These are phyloP conservation scores for Ensete glaucum DNA, from an alignment of 176 grass and related monocot species.

Conservation along the genomic window DNA sequence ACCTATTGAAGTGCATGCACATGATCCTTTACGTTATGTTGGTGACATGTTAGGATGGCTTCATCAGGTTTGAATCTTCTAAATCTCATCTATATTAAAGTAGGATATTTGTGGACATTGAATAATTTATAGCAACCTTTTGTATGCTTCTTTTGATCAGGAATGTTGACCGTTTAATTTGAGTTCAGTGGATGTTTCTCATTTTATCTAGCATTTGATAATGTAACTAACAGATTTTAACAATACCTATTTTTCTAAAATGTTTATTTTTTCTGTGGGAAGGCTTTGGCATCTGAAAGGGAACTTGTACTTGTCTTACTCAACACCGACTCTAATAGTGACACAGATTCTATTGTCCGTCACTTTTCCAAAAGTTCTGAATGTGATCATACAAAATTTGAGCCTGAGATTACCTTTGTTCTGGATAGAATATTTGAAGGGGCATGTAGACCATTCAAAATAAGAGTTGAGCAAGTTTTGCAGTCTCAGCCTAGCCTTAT, in stretches of 20 bases:
- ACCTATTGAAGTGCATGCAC: slow-evolving; percentile 99
- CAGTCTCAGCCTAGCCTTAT: slow-evolving; percentile 86
- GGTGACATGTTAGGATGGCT: slow-evolving; percentile 98
- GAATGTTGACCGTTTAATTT: background rate
- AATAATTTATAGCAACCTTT: too few relatives aligned
- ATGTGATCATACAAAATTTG: slow-evolving; percentile 48
- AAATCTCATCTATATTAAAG: slow-evolving; percentile 14
- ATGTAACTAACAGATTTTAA: slow-evolving; percentile 16
- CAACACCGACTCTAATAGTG: slow-evolving; percentile 58
- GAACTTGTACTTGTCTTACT: slow-evolving; percentile 76
- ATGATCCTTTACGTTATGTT: slow-evolving; percentile 94
- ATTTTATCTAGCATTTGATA: background rate
- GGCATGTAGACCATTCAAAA: slow-evolving; percentile 93
- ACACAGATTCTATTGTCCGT: slow-evolving; percentile 44
- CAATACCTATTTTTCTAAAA: slow-evolving; percentile 10
- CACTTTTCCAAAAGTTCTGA: slow-evolving; percentile 40
- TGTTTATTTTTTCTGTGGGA: slow-evolving; percentile 9
- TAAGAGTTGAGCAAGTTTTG: slow-evolving; percentile 95
- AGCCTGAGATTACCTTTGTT: slow-evolving; percentile 66
- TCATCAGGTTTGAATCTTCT: slow-evolving; percentile 60
- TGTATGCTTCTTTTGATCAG: background rate
- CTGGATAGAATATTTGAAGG: slow-evolving; percentile 99
- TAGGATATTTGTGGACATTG: background rate
- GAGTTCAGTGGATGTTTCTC: background rate
- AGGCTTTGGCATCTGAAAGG: slow-evolving; percentile 97